phyloP scores from a whole-genome alignment of 1,284 basidiomycete species.

The Boletus holoroseus region DNA sequence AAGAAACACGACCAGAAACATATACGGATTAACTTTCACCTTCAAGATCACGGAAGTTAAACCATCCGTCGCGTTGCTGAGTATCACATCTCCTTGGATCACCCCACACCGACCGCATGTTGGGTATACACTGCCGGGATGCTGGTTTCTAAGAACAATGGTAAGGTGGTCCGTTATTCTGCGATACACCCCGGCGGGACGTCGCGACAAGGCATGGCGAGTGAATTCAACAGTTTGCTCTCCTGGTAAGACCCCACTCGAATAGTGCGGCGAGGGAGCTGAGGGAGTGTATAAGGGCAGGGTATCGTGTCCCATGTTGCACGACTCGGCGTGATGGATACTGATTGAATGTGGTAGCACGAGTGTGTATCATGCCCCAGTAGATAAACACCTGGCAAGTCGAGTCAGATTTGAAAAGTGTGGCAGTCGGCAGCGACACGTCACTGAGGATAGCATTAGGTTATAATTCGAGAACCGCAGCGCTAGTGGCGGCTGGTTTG shows the following conservation, averaged over 20 bases:
- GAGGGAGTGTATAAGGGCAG: slow-evolving; percentile 26
- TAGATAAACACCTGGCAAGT: background rate
- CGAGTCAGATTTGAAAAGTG: background rate
- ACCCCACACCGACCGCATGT: slow-evolving; percentile 21
- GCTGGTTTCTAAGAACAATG: slow-evolving; percentile 23
- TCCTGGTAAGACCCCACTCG: slow-evolving; percentile 24
- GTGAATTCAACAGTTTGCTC: slow-evolving; percentile 22
- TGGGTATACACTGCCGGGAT: slow-evolving; percentile 24
- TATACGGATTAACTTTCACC: slow-evolving; percentile 13
- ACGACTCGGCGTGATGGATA: background rate
- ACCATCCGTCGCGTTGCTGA: slow-evolving; percentile 7
- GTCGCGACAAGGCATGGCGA: slow-evolving; percentile 6
- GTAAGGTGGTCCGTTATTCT: slow-evolving; percentile 32
- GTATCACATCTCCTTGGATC: slow-evolving; percentile 24
- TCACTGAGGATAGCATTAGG: too few relatives aligned
- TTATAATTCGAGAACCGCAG: too few relatives aligned
- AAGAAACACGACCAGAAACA: background rate
- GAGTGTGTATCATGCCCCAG: background rate
- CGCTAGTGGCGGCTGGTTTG: too few relatives aligned
- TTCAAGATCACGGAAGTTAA: slow-evolving; percentile 24
- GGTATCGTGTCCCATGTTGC: slow-evolving; percentile 14
- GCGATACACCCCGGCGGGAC: slow-evolving; percentile 24
- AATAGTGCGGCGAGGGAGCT: slow-evolving; percentile 26
- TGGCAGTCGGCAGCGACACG: background rate
- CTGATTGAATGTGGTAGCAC: background rate